Evolutionary conservation across 83 land plant species (phyloP).

Genomic region (Larix sibirica): DNA sequence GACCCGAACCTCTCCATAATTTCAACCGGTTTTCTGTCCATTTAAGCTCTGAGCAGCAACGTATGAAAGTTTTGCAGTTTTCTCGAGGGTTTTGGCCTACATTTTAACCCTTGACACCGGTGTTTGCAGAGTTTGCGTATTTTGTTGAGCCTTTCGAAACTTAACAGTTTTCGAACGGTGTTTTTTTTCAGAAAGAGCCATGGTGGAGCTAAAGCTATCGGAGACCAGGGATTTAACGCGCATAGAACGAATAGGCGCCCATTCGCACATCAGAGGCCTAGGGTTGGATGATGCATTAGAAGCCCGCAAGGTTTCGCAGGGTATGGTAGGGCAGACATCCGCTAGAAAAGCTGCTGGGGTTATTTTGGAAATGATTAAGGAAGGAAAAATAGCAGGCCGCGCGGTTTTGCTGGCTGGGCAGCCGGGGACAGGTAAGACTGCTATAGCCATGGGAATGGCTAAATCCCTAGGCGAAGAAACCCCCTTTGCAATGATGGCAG

Average conservation of each 20-base stretch:
- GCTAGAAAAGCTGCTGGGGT: slow-evolving; percentile 94
- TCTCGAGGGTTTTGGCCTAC: no score
- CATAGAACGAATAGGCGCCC: slow-evolving; percentile 95
- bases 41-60: no score
- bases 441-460: slow-evolving; percentile 98
- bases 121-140: no score
- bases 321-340: slow-evolving; percentile 93
- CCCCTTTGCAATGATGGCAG: slow-evolving; percentile 92
- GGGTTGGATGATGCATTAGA: slow-evolving; percentile 88
- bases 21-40: no score
- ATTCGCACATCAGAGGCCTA: slow-evolving; percentile 97
- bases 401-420: slow-evolving; percentile 92
- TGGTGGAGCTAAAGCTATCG: slow-evolving; percentile 84
- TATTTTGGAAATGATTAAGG: slow-evolving; percentile 78
- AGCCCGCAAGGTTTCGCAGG: slow-evolving; percentile 84
- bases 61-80: no score
- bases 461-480: slow-evolving; percentile 93
- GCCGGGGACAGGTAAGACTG: slow-evolving; percentile 98
- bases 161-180: no score
- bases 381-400: slow-evolving; percentile 87
- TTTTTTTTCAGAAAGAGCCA: not conserved
- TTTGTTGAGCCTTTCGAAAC: no score
- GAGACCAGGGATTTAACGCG: slow-evolving; percentile 83
- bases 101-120: no score
- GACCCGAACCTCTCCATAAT: no score